Evolutionary conservation across 805 yeast genomes (phyloP).

Genomic region (Candida ovalis): DNA sequence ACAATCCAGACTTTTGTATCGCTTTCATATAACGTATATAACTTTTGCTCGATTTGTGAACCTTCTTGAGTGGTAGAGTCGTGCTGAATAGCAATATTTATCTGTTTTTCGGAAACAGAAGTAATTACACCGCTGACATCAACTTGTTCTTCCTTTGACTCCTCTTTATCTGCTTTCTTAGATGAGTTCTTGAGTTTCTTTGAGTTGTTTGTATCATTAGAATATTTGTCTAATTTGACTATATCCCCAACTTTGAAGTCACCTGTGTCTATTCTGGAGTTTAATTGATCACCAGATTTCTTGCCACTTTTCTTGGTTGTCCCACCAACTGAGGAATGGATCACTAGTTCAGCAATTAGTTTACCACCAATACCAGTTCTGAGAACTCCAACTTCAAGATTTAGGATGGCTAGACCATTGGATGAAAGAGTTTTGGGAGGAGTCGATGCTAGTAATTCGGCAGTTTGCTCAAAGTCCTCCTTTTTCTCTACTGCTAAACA

Average conservation of each 20-base stretch:
- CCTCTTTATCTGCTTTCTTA: slow-evolving; percentile 24
- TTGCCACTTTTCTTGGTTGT: slow-evolving; percentile 19
- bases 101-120: slow-evolving; percentile 40
- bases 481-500: slow-evolving; percentile 45
- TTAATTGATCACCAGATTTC: slow-evolving; percentile 7
- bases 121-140: slow-evolving; percentile 63
- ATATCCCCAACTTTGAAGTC: slow-evolving; percentile 73
- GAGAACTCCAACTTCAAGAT: slow-evolving; percentile 56
- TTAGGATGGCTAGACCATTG: slow-evolving; percentile 72
- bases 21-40: slow-evolving; percentile 41
- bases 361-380: slow-evolving; percentile 81
- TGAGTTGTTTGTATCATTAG: slow-evolving; percentile 16
- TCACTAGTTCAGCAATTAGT: slow-evolving; percentile 55
- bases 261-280: slow-evolving; percentile 36
- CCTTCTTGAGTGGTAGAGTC: slow-evolving; percentile 25
- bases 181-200: slow-evolving; percentile 29
- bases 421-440: slow-evolving; percentile 65
- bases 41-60: slow-evolving; percentile 43
- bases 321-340: slow-evolving; percentile 42
- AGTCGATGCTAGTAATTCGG: slow-evolving; percentile 39
- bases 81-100: slow-evolving; percentile 62
- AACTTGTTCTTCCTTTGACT: slow-evolving; percentile 20
- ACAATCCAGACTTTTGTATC: slow-evolving; percentile 62
- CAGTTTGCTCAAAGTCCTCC: slow-evolving; percentile 49
- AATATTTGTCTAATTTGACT: slow-evolving; percentile 54